Conservation (phyloP, 176 grass and related monocot species). For the Hordeum marinum region DNA sequence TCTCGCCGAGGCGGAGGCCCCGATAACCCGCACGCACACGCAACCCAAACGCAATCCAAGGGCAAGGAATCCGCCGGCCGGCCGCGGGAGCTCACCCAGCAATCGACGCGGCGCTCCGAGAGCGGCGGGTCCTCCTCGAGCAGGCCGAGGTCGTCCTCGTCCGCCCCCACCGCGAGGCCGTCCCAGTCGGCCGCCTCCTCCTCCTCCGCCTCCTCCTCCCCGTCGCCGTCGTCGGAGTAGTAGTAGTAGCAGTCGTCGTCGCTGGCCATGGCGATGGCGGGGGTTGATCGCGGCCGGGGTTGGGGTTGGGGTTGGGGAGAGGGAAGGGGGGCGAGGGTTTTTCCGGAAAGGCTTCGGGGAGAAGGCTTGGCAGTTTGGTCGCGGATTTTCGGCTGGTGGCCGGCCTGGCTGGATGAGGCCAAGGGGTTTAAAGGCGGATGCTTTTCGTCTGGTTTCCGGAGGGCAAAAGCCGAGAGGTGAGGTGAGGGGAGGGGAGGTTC, state of each 20-base stretch:
- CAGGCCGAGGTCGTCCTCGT: constrained; percentile 20
- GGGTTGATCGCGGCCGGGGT: neutral
- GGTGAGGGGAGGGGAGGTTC: too few species aligned
- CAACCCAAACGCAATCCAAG: neutral
- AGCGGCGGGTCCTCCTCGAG: neutral
- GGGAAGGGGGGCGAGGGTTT: neutral
- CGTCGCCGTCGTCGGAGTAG: constrained; percentile 8
- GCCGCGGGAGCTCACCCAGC: neutral
- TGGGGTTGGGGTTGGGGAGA: neutral
- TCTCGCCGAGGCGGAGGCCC: neutral
- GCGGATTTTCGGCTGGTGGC: neutral
- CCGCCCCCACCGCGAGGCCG: neutral
- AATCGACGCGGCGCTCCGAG: neutral
- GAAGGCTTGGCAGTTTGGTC: neutral
- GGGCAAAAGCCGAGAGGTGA: too few species aligned
- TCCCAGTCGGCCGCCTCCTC: neutral
- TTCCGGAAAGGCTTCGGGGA: constrained; percentile 5
- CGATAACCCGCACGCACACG: neutral
- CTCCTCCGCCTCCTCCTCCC: neutral
- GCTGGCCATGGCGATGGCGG: constrained; percentile 9
- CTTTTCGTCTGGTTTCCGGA: neutral
- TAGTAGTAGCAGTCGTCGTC: neutral
- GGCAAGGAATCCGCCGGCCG: too few species aligned
- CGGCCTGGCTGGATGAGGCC: too few species aligned
- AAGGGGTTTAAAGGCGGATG: neutral